A percentile compares a stretch with the other conserved stretches of the same genome.
Evolutionary conservation across 345 rosid species (phyloP).

Genomic region (Eucalyptus marginata): DNA sequence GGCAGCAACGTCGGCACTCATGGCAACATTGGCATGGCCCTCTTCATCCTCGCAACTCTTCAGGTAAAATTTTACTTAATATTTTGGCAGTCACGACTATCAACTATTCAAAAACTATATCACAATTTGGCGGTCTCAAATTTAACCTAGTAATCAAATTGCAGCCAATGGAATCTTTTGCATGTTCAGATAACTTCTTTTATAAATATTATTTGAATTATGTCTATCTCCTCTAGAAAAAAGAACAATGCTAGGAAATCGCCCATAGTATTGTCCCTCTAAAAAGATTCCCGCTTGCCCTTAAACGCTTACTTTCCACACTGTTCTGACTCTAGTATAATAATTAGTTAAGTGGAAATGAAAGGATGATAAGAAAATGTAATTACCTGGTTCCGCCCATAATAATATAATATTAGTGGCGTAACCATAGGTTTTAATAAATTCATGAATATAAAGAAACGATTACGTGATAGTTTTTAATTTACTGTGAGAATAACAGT

Average conservation of each 20-base stretch:
- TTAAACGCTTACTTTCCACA: not conserved
- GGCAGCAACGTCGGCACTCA: constrained; percentile 26
- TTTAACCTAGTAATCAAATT: not conserved
- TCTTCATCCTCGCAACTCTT: constrained; percentile 66
- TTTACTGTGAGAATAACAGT: no score
- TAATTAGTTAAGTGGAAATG: not conserved
- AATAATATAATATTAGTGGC: not conserved
- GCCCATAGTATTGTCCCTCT: not conserved
- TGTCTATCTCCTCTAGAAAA: not conserved
- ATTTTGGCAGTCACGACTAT: not conserved
- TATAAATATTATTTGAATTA: not conserved
- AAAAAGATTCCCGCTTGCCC: not conserved
- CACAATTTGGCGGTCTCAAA: not conserved
- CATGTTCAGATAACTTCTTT: not conserved
- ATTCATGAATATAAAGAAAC: not conserved
- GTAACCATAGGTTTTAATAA: not conserved
- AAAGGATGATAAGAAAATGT: not conserved
- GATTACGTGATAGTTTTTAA: no score
- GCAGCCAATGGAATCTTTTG: not conserved
- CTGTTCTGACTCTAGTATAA: not conserved
- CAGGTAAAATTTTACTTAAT: constrained; percentile 25
- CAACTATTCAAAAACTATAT: not conserved
- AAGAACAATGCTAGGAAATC: not conserved
- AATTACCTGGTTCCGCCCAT: not conserved
- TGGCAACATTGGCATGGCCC: constrained; percentile 59